A percentile compares a stretch with the other conserved stretches of the same genome.
These are phyloP conservation scores for Lyophyllum semitale DNA, from an alignment of 768 basidiomycete genomes.

Conservation along the genomic window DNA sequence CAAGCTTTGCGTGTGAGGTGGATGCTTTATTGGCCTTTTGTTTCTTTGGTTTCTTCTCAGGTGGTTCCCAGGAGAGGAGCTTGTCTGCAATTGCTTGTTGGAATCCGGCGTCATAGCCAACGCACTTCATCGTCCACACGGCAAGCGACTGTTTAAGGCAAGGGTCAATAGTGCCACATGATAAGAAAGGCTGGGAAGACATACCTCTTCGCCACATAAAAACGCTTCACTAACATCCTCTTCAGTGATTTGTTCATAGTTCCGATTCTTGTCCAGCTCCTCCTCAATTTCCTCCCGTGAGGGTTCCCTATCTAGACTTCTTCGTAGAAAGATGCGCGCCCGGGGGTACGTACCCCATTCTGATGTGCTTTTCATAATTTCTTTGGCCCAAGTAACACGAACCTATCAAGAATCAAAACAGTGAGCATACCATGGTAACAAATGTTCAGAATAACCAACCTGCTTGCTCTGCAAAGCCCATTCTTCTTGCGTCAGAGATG, in stretches of 20 bases:
- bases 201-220: conserved; percentile 31
- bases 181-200: background rate
- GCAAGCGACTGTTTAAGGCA: conserved; percentile 24
- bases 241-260: conserved; percentile 16
- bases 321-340: conserved; percentile 30
- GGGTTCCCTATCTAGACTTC: conserved; percentile 21
- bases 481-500: conserved; percentile 35
- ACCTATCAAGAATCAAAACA: background rate
- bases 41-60: background rate
- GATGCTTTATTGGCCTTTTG: background rate
- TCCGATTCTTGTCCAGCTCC: background rate
- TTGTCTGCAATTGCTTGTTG: conserved; percentile 32
- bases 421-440: background rate
- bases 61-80: background rate
- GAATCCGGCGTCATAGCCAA: conserved; percentile 39
- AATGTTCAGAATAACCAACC: background rate
- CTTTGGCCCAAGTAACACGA: conserved; percentile 24
- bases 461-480: conserved; percentile 18
- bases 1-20: background rate
- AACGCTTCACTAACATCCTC: conserved; percentile 30
- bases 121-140: conserved; percentile 42
- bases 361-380: conserved; percentile 23
- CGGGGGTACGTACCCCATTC: conserved; percentile 28
- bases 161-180: background rate
- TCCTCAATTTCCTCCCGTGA: conserved; percentile 24